Base-by-base conservation (phyloP, 495 filamentous ascomycete genomes). In the Parathielavia appendiculata region DNA sequence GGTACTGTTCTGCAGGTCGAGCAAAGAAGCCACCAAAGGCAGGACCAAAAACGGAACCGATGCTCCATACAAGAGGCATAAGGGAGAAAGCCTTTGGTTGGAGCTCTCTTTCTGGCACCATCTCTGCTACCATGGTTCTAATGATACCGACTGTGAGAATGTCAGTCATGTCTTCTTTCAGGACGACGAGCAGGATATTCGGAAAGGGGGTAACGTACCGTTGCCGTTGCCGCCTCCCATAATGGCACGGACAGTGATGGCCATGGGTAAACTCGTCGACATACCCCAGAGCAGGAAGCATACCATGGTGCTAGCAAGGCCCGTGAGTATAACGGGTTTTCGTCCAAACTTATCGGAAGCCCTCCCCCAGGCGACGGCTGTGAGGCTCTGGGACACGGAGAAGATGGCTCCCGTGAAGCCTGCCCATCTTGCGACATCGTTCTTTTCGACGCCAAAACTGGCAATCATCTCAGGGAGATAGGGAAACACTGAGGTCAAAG, bases 391-490 rank as follows among this genome's bases (percentile, higher is more conserved):
- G 53, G 78, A 80, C 50, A 87, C 68, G 22, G 85, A 89, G 74
- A 91, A 90, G 61, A 87, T 76, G 56, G 88, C 84, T 2, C 83
- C 85, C 0, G 84, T 83, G 60, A 91, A 76, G 35, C 89, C 76
- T 13, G 86, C 87, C 85, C 87, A 92, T 79, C 83, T 83, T 48
- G 86, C 89, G 46, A 96, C 80, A 23, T 91, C 78, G 49, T 83
- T 78, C 58, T 83, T 77, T 23, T 84, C 78, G n/a, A 95, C 79
- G 17, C 85, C 83, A 58, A 96, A 87, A 72, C 79, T 84, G 61
- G 86, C 81, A 51, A 93, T 88, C 85, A 96, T 91, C 74, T 91
- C 92, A 23, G 88, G 89, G 39, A 97, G 79, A 69, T 97, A 97
- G 16, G 92, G 92, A 59, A 87, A 89, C 60, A 95, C 83, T 10